Percentiles rank a stretch among this genome's conserved stretches.
Evolutionary conservation across 2,329 filamentous ascomycete genomes (phyloP).

Genomic region (Cercospora sp.): DNA sequence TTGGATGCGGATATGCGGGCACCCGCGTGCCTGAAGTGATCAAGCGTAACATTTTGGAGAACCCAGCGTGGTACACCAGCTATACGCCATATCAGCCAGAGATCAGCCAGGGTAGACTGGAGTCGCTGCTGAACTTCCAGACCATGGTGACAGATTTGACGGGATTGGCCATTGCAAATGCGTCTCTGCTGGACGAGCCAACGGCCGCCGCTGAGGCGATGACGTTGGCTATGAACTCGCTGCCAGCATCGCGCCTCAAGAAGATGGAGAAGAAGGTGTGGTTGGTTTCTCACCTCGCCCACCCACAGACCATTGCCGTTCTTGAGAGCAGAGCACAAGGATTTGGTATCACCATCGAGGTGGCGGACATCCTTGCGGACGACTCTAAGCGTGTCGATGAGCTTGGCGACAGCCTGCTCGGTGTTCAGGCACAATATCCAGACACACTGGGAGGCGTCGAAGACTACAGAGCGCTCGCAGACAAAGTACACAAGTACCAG

Average conservation of each 20-base stretch:
- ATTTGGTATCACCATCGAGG: conserved; percentile 79
- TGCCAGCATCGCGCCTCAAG: conserved; percentile 71
- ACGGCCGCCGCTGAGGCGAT: conserved; percentile 94
- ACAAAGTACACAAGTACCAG: conserved; percentile 73
- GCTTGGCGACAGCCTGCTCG: conserved; percentile 77
- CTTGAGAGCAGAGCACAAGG: conserved; percentile 82
- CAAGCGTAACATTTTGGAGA: conserved; percentile 88
- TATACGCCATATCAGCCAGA: conserved; percentile 97
- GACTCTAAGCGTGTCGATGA: conserved; percentile 66
- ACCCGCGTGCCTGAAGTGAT: conserved; percentile 88
- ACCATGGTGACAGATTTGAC: conserved; percentile 89
- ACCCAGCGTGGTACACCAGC: conserved; percentile 95
- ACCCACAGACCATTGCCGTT: conserved; percentile 83
- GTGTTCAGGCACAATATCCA: conserved; percentile 92
- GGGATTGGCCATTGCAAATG: conserved; percentile 82
- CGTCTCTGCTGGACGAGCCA: conserved; percentile 84
- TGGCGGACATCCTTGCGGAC: conserved; percentile 69
- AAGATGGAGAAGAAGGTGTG: conserved; percentile 70
- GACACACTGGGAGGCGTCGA: conserved; percentile 80
- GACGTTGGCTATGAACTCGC: conserved; percentile 81
- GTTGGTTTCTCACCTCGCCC: conserved; percentile 77
- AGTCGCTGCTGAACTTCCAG: conserved; percentile 93
- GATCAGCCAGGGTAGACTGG: conserved; percentile 90
- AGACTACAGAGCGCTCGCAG: conserved; percentile 72
- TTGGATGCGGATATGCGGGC: conserved; percentile 84